Evolutionary conservation across 2,329 filamentous ascomycete species (phyloP), one percentile per base, ranked within the genome.

Genomic region (Aureobasidium lini): DNA sequence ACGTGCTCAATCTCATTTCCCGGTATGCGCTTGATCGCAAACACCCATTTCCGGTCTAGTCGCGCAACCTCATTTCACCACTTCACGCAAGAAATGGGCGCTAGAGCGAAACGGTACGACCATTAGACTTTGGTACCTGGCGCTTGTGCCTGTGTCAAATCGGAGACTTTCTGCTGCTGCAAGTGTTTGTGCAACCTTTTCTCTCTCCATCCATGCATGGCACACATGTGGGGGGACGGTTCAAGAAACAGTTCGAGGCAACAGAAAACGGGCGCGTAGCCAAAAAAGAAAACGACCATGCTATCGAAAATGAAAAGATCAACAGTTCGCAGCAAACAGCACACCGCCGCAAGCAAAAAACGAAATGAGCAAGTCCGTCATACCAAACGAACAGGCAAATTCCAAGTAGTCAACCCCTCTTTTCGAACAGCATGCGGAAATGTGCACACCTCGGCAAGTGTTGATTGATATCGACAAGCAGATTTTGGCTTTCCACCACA

Each of bases 1-100:
- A 43, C 52, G 40, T 44, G 52, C 53, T 46, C 32, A 57, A 56
- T 48, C 54, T 58, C 54, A 58, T 58, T 58, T 58, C 54, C 54
- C 43, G 54, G 54, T 57, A 37, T 57, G 42, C 42, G 40, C 52
- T 56, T 49, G 54, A 18, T 58, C 54, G 54, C 54, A 58, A 49
- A 58, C 54, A 58, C 34, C 54, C 43, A 23, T 34, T 42, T 31
- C 34, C 34, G 28, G 54, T 13, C 36, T 58, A 42, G 54, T 49
- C 36, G 44, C 52, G 10, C 53, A 46, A 9, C 23, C 34, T 58
- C 54, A 49, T 58, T 49, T 58, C 54, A 36, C n/a, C 43, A 34
- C 32, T 13, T 36, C 32, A 49, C 42, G 34, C 43, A 31, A 4
- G 44, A 47, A 32, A 23, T 44, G 44, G 44, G 44, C 44, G 44